A percentile compares a stretch with the other conserved stretches of the same genome.
Evolutionary conservation across 1,284 basidiomycete species (phyloP).

Genomic region (Sporisorium graminicola): DNA sequence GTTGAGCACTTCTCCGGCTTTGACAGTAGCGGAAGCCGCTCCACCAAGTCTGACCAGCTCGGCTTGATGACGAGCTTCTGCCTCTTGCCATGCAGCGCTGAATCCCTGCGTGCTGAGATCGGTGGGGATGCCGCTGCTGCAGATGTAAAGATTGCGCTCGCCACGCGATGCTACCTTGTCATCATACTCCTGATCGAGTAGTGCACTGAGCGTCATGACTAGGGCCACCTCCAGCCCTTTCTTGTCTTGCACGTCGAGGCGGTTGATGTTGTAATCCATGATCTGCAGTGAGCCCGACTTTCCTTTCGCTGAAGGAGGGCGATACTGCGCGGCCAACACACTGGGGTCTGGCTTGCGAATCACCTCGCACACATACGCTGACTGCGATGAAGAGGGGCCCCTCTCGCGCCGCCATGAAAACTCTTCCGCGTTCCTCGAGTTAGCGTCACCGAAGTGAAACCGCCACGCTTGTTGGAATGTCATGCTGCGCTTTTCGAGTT

Average conservation of each 20-base stretch:
- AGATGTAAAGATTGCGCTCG: slow-evolving; percentile 49
- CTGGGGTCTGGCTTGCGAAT: slow-evolving; percentile 85
- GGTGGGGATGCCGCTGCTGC: slow-evolving; percentile 30
- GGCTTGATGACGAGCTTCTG: slow-evolving; percentile 18
- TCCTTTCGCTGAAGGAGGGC: slow-evolving; percentile 76
- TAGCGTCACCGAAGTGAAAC: slow-evolving; percentile 78
- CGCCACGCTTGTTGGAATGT: slow-evolving; percentile 81
- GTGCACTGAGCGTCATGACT: slow-evolving; percentile 79
- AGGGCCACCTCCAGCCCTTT: slow-evolving; percentile 81
- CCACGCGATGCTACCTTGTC: slow-evolving; percentile 33
- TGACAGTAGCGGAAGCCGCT: no score
- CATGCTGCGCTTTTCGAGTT: slow-evolving; percentile 78
- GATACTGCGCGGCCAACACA: slow-evolving; percentile 83
- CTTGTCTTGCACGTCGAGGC: slow-evolving; percentile 81
- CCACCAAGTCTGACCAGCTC: background rate
- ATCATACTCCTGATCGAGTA: slow-evolving; percentile 79
- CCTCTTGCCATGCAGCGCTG: slow-evolving; percentile 34
- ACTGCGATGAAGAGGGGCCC: slow-evolving; percentile 21
- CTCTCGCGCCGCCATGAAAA: slow-evolving; percentile 68
- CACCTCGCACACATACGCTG: slow-evolving; percentile 72
- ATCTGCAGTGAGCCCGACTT: slow-evolving; percentile 80
- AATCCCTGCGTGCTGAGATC: slow-evolving; percentile 33
- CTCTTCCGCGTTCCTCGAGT: slow-evolving; percentile 16
- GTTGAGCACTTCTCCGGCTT: background rate
- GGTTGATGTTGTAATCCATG: slow-evolving; percentile 84